A percentile compares a stretch with the other conserved stretches of the same genome.
These are phyloP conservation scores for Stemphylium vesicarium DNA, from an alignment of 2,329 filamentous ascomycete genomes.

Conservation along the genomic window DNA sequence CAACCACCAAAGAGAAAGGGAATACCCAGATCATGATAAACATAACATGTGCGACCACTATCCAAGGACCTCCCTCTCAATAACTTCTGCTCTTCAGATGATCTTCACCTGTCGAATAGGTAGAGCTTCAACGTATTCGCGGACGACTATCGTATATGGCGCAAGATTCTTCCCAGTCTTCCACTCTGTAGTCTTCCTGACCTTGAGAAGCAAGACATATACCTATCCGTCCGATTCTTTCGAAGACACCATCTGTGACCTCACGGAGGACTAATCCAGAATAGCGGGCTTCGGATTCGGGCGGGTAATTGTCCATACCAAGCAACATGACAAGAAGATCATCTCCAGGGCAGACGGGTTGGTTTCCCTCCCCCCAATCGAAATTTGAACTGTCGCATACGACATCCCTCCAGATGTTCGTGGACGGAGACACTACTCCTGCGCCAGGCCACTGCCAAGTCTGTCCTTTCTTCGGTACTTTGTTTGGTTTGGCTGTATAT, in stretches of 20 bases:
- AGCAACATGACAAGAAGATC: background rate
- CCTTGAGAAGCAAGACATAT: no score
- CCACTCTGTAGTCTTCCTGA: background rate
- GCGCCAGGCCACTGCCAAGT: no score
- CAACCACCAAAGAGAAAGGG: background rate
- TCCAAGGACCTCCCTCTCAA: no score
- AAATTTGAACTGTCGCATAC: background rate
- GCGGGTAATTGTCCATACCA: no score
- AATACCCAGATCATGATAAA: background rate
- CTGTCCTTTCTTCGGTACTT: no score
- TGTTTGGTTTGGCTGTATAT: background rate
- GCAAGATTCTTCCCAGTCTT: background rate
- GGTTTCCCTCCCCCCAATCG: background rate
- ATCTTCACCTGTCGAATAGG: background rate
- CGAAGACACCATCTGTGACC: background rate
- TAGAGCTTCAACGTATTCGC: background rate
- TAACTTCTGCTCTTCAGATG: background rate
- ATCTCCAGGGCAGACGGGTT: background rate
- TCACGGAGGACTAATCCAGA: background rate
- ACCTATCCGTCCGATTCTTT: background rate
- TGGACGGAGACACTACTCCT: no score
- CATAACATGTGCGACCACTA: no score
- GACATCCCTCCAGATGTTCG: no score
- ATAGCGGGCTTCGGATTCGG: no score
- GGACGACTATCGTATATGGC: background rate